phyloP scores from a whole-genome alignment of 2,329 filamentous ascomycete species.

The Trichoderma guizhouense region DNA sequence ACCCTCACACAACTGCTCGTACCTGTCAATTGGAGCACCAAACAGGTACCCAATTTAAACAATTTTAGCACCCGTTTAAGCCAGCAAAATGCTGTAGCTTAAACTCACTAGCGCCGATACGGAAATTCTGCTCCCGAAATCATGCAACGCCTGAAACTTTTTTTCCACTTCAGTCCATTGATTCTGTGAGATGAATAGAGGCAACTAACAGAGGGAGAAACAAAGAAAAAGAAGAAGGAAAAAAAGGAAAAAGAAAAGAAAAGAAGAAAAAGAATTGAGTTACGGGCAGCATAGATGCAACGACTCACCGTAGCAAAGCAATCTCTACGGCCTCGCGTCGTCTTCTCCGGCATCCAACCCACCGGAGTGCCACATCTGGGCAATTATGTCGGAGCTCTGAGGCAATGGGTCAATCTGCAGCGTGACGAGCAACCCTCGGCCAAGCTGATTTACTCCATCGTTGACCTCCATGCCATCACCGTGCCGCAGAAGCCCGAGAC shows the following conservation, averaged over 20 bases:
- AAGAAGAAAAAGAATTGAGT: too few species aligned
- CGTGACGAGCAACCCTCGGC: constrained; percentile 51
- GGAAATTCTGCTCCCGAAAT: background rate
- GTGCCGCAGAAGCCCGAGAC: constrained; percentile 61
- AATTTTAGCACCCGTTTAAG: background rate
- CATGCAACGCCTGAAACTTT: background rate
- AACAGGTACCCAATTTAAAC: background rate
- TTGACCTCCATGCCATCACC: constrained; percentile 93
- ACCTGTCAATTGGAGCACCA: background rate
- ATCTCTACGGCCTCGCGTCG: constrained; percentile 39
- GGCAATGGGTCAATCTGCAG: constrained; percentile 82
- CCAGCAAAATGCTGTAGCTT: background rate
- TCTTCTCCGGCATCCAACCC: constrained; percentile 97
- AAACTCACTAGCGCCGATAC: background rate
- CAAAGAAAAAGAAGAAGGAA: background rate
- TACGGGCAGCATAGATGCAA: background rate
- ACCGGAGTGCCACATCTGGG: constrained; percentile 92
- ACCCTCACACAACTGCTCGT: background rate
- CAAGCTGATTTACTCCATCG: constrained; percentile 77
- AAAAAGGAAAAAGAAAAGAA: background rate
- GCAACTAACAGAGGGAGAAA: background rate
- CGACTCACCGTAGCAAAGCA: background rate
- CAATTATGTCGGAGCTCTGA: constrained; percentile 89
- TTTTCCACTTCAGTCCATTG: background rate
- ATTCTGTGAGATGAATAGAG: background rate